Base-by-base conservation (phyloP, 768 basidiomycete species). In the Gymnopilus dilepis region DNA sequence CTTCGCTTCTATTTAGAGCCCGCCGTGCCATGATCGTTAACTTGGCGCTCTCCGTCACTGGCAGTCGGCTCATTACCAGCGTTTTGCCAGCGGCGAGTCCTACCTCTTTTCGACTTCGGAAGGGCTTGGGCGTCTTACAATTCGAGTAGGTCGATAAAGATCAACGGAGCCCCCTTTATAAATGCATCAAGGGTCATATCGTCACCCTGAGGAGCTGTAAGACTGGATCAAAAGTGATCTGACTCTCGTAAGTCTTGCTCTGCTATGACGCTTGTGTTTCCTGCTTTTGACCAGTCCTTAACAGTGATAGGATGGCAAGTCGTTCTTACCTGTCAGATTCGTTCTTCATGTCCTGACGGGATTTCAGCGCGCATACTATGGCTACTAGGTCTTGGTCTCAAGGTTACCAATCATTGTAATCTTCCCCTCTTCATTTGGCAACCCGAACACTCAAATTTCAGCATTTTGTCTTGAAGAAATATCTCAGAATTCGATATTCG, bases 141-240 rank as follows among this genome's bases (percentile, higher is more conserved):
- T 28, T 53, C 22, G n/a, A n/a, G n/a, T 55, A 93, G 92, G 91
- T 89, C 56, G 91, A 93, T 75, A 92, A 93, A 73, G 93, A 94
- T 56, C 93, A 95, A 71, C 86, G 93, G 21, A 86, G 89, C 2
- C 73, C 88, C 61, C 78, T 95, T 34, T 94, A 93, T 68, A 92
- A 94, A 42, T 93, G 93, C 67, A 93, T 94, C 64, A 83, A 89
- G 40, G 91, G 91, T 3, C 92, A 94, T 69, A 93, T 94, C 65
- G 92, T 94, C 48, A 94, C 92, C 28, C 80, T 95, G n/a, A 85
- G 93, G 37, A 93, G 93, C 21, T 94, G 92, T 72, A 94, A 94
- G 80, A 93, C 93, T 1, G 93, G 93, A 28, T 94, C 92, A 0
- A 94, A 93, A 71, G 91, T 94, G 69, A 94, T 94, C 70, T 95